Evolutionary conservation across 148 eudicot species (phyloP), one percentile per base, ranked within the genome.

Genomic region (Rhododendron griersonianum): DNA sequence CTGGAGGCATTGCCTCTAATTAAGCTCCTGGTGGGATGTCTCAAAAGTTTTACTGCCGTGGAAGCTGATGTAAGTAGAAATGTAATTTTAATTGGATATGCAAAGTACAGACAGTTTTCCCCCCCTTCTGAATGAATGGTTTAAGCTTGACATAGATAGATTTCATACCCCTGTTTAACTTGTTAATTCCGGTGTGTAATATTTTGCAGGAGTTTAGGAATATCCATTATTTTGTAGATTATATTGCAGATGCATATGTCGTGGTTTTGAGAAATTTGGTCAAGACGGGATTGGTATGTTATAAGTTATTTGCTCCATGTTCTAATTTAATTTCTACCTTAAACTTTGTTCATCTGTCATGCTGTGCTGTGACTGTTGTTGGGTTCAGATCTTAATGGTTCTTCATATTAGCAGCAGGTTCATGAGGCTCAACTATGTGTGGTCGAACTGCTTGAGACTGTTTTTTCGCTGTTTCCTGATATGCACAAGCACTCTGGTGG

Each of bases 391-490:
- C 15, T 21, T 78, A 21, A 59, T 81, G 14, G 78, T 85, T 39
- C 35, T 87, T 16, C 45, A 79, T 87, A 50, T 50, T 74, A 57
- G 85, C 91, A 95, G 98, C 91, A 91, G 87, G 90, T 93, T 87
- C 87, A 84, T 30, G 96, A 95, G 87, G 94, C 89, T 89, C 99
- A 94, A 73, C 78, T 91, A 81, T 91, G 91, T 61, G 93, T 93
- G 45, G 91, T 94, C 80, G 90, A 91, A 85, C 86, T 98, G 84
- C 77, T 95, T 84, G 94, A 93, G 84, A 84, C 88, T 83, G 89
- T 93, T 82, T 91, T 94, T 83, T 91, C 92, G 37, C 63, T 86
- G 6, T 89, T 89, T 84, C 81, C 89, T 55, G 89, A 88, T 87
- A 87, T 88, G 82, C 85, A 85, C 84, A 90, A 88, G 79, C 84